These are phyloP conservation scores for Fusarium circinatum DNA, from an alignment of 2,329 filamentous ascomycete species.

Conservation along the genomic window DNA sequence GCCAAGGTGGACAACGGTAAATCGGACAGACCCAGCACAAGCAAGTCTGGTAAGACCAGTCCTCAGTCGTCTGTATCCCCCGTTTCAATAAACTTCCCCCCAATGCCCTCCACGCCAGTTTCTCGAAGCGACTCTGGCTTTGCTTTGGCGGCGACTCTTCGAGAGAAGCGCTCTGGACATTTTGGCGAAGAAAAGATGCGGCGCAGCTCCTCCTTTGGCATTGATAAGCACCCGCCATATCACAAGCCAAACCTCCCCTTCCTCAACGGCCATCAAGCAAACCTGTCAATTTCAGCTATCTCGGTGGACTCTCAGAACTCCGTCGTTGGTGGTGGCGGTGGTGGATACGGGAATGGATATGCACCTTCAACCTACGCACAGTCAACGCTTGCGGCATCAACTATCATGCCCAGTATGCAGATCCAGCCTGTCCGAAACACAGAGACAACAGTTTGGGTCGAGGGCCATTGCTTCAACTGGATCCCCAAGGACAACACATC, in stretches of 20 bases:
- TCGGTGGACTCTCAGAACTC: conserved; percentile 75
- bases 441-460: conserved; percentile 83
- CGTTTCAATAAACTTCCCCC: conserved; percentile 80
- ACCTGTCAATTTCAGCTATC: conserved; percentile 68
- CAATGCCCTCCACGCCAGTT: conserved; percentile 79
- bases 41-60: conserved; percentile 70
- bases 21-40: conserved; percentile 81
- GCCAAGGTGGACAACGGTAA: conserved; percentile 74
- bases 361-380: conserved; percentile 86
- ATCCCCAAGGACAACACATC: conserved; percentile 67
- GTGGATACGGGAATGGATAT: conserved; percentile 65
- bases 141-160: conserved; percentile 83
- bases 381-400: conserved; percentile 86
- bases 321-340: conserved; percentile 57
- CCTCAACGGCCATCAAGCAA: conserved; percentile 70
- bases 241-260: conserved; percentile 80
- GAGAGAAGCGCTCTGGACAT: conserved; percentile 94
- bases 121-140: conserved; percentile 93
- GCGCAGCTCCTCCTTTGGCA: conserved; percentile 91
- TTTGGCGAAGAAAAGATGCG: conserved; percentile 83
- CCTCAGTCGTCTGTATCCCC: conserved; percentile 77
- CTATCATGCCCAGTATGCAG: conserved; percentile 86
- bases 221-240: conserved; percentile 75
- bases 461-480: conserved; percentile 83
- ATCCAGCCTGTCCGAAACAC: conserved; percentile 83